A percentile compares a stretch with the other conserved stretches of the same genome.
phyloP scores from a whole-genome alignment of 768 basidiomycete species.

The Boletus sp. region DNA sequence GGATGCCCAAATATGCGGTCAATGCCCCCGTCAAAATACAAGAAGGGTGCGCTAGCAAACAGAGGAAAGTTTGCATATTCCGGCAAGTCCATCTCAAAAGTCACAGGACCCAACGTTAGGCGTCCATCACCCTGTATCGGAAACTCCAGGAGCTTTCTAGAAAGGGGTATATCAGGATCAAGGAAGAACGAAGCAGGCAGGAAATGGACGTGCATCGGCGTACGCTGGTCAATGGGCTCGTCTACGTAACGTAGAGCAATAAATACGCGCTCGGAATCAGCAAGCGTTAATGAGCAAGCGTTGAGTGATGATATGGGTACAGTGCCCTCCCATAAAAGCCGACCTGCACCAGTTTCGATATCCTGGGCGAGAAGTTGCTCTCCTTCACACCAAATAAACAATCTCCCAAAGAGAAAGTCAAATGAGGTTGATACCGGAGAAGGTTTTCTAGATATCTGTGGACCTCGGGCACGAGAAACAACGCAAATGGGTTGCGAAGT shows the following conservation, averaged over 20 bases:
- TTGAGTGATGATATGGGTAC: constrained; percentile 18
- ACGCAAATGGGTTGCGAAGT: constrained; percentile 13
- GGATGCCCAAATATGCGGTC: constrained; percentile 11
- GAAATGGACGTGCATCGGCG: constrained; percentile 18
- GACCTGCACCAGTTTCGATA: constrained; percentile 21
- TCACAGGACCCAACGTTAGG: constrained; percentile 12
- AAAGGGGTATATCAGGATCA: constrained; percentile 2
- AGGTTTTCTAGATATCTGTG: constrained; percentile 11
- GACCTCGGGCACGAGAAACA: constrained; percentile 12
- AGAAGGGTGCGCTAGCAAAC: constrained; percentile 10
- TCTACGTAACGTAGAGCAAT: constrained; percentile 19
- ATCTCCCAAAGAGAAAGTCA: constrained; percentile 25
- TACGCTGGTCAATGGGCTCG: constrained; percentile 12
- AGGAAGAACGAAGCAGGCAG: not conserved
- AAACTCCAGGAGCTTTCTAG: constrained; percentile 26
- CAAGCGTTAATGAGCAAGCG: constrained; percentile 19
- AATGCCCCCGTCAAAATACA: constrained; percentile 17
- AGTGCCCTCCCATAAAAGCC: constrained; percentile 14
- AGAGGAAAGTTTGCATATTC: constrained; percentile 16
- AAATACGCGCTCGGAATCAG: constrained; percentile 20
- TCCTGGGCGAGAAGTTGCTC: constrained; percentile 21
- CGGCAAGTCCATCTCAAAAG: constrained; percentile 19
- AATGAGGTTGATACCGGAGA: constrained; percentile 16
- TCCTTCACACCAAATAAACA: constrained; percentile 23
- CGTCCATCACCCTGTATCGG: constrained; percentile 10